Evolutionary conservation across 768 basidiomycete genomes (phyloP), one percentile per base, ranked within the genome.

Genomic region (Tephrocybe sp.): DNA sequence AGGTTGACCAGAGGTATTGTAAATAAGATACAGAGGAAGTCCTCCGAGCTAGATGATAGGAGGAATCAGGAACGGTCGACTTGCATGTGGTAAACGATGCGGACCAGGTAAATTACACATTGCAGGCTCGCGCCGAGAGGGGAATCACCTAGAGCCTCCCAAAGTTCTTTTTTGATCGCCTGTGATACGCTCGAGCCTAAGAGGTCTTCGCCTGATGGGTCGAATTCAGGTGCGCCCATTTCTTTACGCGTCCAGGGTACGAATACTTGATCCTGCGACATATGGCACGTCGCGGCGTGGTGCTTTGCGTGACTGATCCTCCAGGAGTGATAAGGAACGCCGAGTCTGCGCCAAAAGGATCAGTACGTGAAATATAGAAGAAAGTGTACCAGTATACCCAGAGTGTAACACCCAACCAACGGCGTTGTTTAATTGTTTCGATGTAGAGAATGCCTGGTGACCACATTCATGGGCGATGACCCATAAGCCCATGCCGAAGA

Each of bases 301-400:
- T 93, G 91, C 64, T 88, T 85, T 25, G 77, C 88, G 66, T 92
- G 91, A 3, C 80, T 81, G 64, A 92, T 90, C 54, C 89, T 77
- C 91, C 90, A 93, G 5, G 86, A 85, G 65, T 93, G 90, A 68
- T 88, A 93, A 8, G 91, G 91, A n/a, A 93, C 90, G 33, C 90
- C 82, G 41, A 92, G 78, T 40, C 86, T 86, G 50, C 12, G n/a
- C 12, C 20, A 37, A 48, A 25, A 32, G 23, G 5, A 30, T 24
- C 33, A 28, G n/a, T 20, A n/a, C 26, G 40, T n/a, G n/a, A 33
- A 17, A 10, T 20, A 28, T 17, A 44, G 12, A 34, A 17, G 12
- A 36, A 25, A 26, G 17, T 10, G 2, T 21, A 23, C 14, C 3
- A 11, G 0, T 83, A 53, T 56, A 87, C 85, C 75, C 76, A 37